Percentiles rank a stretch among this genome's conserved stretches.
Conservation (phyloP, 805 yeast species). For the Starmerella ratchasimensis region DNA sequence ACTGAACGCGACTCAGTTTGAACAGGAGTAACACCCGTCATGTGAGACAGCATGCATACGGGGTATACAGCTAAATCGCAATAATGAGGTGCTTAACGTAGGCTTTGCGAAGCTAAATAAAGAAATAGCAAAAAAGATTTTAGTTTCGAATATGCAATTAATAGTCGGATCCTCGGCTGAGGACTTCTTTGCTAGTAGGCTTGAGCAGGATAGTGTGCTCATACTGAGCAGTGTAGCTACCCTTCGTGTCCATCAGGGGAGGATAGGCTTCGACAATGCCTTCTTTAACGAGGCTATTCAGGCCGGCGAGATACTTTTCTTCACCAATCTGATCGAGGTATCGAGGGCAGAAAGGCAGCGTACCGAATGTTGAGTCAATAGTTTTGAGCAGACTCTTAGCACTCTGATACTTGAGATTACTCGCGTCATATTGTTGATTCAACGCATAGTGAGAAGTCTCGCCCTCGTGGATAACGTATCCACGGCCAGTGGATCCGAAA, state of each 20-base stretch:
- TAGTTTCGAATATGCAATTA: conserved; percentile 26
- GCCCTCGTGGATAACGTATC: conserved; percentile 72
- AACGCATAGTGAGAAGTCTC: conserved; percentile 90
- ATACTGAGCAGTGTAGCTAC: conserved; percentile 88
- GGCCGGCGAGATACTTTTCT: conserved; percentile 76
- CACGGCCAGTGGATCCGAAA: conserved; percentile 92
- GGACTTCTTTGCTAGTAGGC: conserved; percentile 85
- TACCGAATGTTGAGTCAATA: conserved; percentile 76
- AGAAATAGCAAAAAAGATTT: not conserved
- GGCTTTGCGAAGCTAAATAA: not conserved
- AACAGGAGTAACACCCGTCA: no score
- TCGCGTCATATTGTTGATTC: conserved; percentile 35
- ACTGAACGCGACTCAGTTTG: no score
- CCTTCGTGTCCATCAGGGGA: conserved; percentile 71
- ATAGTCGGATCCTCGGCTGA: conserved; percentile 89
- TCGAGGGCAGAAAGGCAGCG: conserved; percentile 92
- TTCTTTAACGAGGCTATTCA: conserved; percentile 68
- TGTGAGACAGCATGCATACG: no score
- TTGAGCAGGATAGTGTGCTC: conserved; percentile 89
- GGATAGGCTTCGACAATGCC: conserved; percentile 92
- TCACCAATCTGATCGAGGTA: conserved; percentile 85
- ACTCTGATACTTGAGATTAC: conserved; percentile 43
- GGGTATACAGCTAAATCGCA: not conserved
- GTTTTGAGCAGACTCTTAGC: conserved; percentile 56
- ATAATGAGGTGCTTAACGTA: not conserved